A percentile compares a stretch with the other conserved stretches of the same genome.
These are phyloP conservation scores for Datisca glomerata DNA, from an alignment of 306 rosid species.

Conservation along the genomic window DNA sequence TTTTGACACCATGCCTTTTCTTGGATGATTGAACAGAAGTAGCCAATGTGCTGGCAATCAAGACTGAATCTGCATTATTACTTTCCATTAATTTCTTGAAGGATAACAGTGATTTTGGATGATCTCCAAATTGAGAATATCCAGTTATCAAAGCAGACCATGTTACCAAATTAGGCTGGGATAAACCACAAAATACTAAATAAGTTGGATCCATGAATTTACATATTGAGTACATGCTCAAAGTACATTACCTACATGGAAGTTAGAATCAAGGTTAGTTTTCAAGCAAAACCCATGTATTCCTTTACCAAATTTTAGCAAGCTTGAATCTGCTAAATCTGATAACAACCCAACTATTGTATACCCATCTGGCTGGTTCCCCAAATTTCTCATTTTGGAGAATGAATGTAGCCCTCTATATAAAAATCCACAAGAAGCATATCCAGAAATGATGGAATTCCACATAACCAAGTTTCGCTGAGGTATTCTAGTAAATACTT, in stretches of 20 bases:
- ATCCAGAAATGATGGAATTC: conserved; percentile 72
- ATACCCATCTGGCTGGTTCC: conserved; percentile 55
- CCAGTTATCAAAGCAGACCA: conserved; percentile 86
- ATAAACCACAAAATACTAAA: conserved; percentile 42
- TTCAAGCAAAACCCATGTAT: conserved; percentile 55
- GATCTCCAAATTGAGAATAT: conserved; percentile 51
- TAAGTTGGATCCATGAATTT: conserved; percentile 46
- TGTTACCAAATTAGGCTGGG: conserved; percentile 65
- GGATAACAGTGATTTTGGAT: conserved; percentile 30
- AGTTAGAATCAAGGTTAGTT: conserved; percentile 39
- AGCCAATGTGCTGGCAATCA: conserved; percentile 63
- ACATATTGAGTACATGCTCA: conserved; percentile 78
- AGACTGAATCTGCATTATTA: conserved; percentile 52
- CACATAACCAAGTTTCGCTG: conserved; percentile 68
- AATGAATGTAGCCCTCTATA: conserved; percentile 41
- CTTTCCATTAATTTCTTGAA: conserved; percentile 44
- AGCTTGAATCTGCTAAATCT: conserved; percentile 37
- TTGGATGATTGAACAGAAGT: conserved; percentile 47
- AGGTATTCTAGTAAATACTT: conserved; percentile 43
- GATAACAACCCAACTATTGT: conserved; percentile 62
- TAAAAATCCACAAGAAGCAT: conserved; percentile 46
- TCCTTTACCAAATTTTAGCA: conserved; percentile 45
- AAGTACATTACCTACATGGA: conserved; percentile 54
- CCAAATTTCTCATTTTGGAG: conserved; percentile 35
- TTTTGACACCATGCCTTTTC: conserved; percentile 45